Evolutionary conservation across 345 rosid species (phyloP), one percentile per base, ranked within the genome.

Genomic region (Physaria fendleri): DNA sequence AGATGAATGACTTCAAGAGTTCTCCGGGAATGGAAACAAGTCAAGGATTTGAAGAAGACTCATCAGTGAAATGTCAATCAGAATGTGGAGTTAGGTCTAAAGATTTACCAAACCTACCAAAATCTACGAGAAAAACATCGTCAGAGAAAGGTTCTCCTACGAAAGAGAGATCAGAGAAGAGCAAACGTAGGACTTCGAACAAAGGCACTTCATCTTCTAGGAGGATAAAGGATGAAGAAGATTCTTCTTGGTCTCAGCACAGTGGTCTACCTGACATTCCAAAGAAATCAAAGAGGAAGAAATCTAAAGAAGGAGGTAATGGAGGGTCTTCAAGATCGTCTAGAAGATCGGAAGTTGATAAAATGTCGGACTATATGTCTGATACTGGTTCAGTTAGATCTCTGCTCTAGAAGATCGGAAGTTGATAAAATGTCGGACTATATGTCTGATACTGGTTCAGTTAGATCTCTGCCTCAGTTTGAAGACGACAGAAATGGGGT

Each of bases 101-200:
- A 67, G 65, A 59, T 50, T 30, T 58, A 59, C 65, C 59, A 30
- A 66, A 57, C 9, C 50, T 58, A 57, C 63, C 71, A 27, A 65
- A 65, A 56, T 56, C 56, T 7, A 16, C 23, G 1, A 58, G 59
- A 16, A 50, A 67, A 33, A 23, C 72, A 40, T 25, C 59, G 8
- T 67, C 65, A 0, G 65, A 67, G 37, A 67, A 59, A 41, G 40
- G 54, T 24, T 67, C 52, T 23, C 72, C 71, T 0, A 66, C 71
- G 0, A 66, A 48, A 46, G 59, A 66, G 9, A 56, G 6, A 35
- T 45, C 63, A 2, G 55, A 65, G 12, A 65, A 65, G 16, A 56
- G 42, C 2, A 66, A 56, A 47, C 71, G 57, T 17, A 6, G 64
- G 14, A 9, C 64, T 46, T 66, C 58, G 4, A 56, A 47, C 15